Evolutionary conservation across 768 basidiomycete genomes (phyloP).

Genomic region (Termitomyces sp.): DNA sequence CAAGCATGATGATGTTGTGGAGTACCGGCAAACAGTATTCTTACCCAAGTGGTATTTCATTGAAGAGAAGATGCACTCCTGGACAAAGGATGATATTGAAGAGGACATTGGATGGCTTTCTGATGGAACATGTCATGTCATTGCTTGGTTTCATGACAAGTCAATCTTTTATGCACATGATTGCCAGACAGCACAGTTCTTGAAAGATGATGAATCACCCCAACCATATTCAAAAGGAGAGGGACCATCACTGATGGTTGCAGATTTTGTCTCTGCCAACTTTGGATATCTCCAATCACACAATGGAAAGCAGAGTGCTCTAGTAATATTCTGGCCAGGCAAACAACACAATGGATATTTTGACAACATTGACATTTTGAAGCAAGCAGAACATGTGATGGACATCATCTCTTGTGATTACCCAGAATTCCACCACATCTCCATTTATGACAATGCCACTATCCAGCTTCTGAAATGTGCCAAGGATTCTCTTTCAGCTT

Average conservation of each 20-base stretch:
- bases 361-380: constrained; percentile 19
- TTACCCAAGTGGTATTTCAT: constrained; percentile 10
- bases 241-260: constrained; percentile 28
- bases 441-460: constrained; percentile 24
- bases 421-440: constrained; percentile 19
- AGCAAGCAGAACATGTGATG: constrained; percentile 21
- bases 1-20: constrained; percentile 25
- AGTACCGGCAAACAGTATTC: constrained; percentile 23
- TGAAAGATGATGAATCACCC: constrained; percentile 14
- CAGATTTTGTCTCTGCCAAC: constrained; percentile 31
- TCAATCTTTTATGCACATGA: constrained; percentile 35
- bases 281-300: constrained; percentile 23
- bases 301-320: constrained; percentile 17
- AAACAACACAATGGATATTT: constrained; percentile 23
- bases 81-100: constrained; percentile 14
- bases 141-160: constrained; percentile 26
- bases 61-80: constrained; percentile 5
- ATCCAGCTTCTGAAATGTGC: constrained; percentile 24
- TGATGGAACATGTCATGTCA: too few relatives aligned
- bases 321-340: constrained; percentile 21
- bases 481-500: constrained; percentile 22
- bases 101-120: neutral
- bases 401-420: constrained; percentile 18
- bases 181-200: constrained; percentile 19
- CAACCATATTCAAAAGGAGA: constrained; percentile 31